phyloP scores from a whole-genome alignment of 2,329 filamentous ascomycete species.

The Zasmidium cellare region DNA sequence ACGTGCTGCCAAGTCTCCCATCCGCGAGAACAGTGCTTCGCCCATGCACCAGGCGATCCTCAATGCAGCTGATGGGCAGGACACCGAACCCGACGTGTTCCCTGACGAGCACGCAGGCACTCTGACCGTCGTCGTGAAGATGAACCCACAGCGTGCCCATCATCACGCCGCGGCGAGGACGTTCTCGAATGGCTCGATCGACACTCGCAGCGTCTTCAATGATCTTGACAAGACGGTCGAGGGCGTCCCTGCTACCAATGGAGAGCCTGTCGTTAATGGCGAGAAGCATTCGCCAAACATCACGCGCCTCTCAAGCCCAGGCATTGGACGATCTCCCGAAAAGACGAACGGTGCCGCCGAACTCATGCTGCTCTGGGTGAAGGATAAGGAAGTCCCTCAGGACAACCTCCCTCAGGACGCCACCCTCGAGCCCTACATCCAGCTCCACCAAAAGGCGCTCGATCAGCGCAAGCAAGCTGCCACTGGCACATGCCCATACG shows the following conservation, averaged over 20 bases:
- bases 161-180: constrained; percentile 47
- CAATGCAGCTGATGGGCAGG: constrained; percentile 17
- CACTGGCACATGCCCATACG: constrained; percentile 50
- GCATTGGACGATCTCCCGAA: constrained; percentile 15
- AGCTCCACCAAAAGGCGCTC: constrained; percentile 52
- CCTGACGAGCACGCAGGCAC: constrained; percentile 54
- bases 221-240: constrained; percentile 40
- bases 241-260: constrained; percentile 40
- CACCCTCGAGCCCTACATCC: constrained; percentile 50
- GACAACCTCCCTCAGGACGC: constrained; percentile 46
- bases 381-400: constrained; percentile 47
- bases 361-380: constrained; percentile 51
- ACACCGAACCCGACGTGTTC: constrained; percentile 47
- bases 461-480: constrained; percentile 48
- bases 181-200: constrained; percentile 58
- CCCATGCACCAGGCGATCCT: constrained; percentile 18
- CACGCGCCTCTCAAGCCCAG: constrained; percentile 21
- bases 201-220: constrained; percentile 52
- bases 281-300: constrained; percentile 10
- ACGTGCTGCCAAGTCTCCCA: constrained; percentile 31
- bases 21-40: constrained; percentile 26
- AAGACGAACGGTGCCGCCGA: constrained; percentile 20
- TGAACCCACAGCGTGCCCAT: constrained; percentile 34
- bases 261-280: constrained; percentile 33
- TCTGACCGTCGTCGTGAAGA: constrained; percentile 54